These are phyloP conservation scores for Acer yangbiense DNA, from an alignment of 345 rosid genomes.

Conservation along the genomic window DNA sequence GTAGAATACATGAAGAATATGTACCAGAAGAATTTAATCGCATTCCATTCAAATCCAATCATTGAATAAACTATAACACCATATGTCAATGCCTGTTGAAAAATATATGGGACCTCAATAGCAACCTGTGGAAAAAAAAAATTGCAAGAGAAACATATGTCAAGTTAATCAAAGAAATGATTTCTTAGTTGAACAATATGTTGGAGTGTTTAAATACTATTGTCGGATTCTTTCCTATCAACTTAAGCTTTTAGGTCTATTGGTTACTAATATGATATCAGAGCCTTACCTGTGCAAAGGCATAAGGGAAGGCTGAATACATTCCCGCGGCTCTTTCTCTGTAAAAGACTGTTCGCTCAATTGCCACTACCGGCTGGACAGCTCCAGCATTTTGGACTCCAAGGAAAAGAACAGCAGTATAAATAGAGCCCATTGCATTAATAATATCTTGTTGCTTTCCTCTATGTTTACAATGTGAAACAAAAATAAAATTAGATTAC, in stretches of 20 bases:
- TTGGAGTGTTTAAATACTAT: too few relatives aligned
- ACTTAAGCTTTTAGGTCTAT: too few relatives aligned
- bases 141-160: background rate
- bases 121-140: slow-evolving; percentile 33
- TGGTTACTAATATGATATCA: too few relatives aligned
- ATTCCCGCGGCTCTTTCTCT: slow-evolving; percentile 84
- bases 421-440: slow-evolving; percentile 84
- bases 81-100: slow-evolving; percentile 51
- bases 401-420: slow-evolving; percentile 64
- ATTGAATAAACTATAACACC: slow-evolving; percentile 56
- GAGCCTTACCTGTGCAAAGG: slow-evolving; percentile 60
- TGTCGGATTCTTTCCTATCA: too few relatives aligned
- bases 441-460: slow-evolving; percentile 44
- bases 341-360: slow-evolving; percentile 77
- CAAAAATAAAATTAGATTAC: background rate
- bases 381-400: slow-evolving; percentile 58
- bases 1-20: slow-evolving; percentile 62
- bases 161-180: too few relatives aligned
- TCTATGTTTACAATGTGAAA: slow-evolving; percentile 28
- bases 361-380: slow-evolving; percentile 71
- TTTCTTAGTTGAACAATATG: background rate
- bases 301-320: slow-evolving; percentile 81
- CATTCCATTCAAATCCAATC: slow-evolving; percentile 69
- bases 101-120: slow-evolving; percentile 60
- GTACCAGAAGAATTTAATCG: slow-evolving; percentile 63